A percentile compares a stretch with the other conserved stretches of the same genome.
Conservation (phyloP, 1,284 basidiomycete genomes). For the Trichosporon sp. region DNA sequence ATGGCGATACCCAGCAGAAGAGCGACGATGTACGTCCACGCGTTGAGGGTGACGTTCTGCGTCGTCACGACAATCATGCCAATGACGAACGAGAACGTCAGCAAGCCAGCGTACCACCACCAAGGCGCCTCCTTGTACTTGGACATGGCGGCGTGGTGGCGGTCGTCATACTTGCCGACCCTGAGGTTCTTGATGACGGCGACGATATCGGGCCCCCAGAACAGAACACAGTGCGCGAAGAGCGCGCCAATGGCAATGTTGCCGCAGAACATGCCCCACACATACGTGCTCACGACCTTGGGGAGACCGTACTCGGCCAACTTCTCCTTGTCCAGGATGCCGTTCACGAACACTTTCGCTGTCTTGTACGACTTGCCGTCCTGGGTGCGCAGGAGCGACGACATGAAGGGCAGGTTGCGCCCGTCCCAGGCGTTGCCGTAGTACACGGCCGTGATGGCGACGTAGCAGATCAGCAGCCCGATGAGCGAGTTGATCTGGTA, state of each 20-base stretch:
- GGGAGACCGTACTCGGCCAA: slow-evolving; percentile 42
- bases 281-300: slow-evolving; percentile 58
- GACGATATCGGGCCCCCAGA: slow-evolving; percentile 43
- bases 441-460: slow-evolving; percentile 42
- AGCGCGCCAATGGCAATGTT: slow-evolving; percentile 63
- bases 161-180: slow-evolving; percentile 62
- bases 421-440: slow-evolving; percentile 41
- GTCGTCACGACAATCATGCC: slow-evolving; percentile 37
- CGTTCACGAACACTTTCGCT: slow-evolving; percentile 44
- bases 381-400: slow-evolving; percentile 30
- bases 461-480: slow-evolving; percentile 39
- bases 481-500: slow-evolving; percentile 43
- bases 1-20: slow-evolving; percentile 33
- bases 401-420: slow-evolving; percentile 30
- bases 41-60: slow-evolving; percentile 36
- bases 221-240: slow-evolving; percentile 61
- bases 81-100: slow-evolving; percentile 33
- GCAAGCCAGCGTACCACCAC: slow-evolving; percentile 43
- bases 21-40: slow-evolving; percentile 36
- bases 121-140: slow-evolving; percentile 45
- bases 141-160: slow-evolving; percentile 59
- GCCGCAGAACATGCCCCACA: slow-evolving; percentile 62
- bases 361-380: slow-evolving; percentile 57
- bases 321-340: slow-evolving; percentile 36
- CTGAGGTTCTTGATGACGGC: slow-evolving; percentile 62